Conservation (phyloP, 2,329 filamentous ascomycete species). For the Colletotrichum falcatum region DNA sequence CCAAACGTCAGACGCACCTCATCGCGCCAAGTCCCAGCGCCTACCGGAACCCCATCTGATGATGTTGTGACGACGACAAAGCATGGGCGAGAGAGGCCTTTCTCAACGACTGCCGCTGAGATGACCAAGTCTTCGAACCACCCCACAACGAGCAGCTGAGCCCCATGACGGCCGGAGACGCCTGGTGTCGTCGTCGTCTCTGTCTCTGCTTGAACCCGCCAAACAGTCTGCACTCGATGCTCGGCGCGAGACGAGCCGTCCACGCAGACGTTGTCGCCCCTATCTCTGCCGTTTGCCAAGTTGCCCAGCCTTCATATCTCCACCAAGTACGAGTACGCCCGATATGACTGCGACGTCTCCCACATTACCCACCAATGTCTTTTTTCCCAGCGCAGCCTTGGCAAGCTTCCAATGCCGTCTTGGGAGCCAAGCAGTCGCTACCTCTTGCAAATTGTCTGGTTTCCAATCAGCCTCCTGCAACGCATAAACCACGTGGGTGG, state of each 20-base stretch:
- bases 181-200: no score
- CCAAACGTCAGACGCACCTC: slow-evolving; percentile 24
- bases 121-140: neutral
- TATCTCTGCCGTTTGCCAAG: slow-evolving; percentile 24
- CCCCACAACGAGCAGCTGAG: neutral
- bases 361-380: slow-evolving; percentile 9
- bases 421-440: slow-evolving; percentile 30
- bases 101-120: neutral
- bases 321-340: slow-evolving; percentile 4
- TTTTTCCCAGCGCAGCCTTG: slow-evolving; percentile 11
- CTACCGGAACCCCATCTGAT: slow-evolving; percentile 25
- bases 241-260: no score
- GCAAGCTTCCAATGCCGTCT: slow-evolving; percentile 28
- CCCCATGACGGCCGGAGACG: no score
- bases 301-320: slow-evolving; percentile 26
- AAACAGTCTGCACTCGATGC: no score
- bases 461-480: slow-evolving; percentile 15
- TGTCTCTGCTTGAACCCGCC: no score
- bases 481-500: slow-evolving; percentile 20
- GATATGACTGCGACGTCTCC: slow-evolving; percentile 29
- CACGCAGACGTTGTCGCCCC: no score
- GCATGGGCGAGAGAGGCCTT: neutral
- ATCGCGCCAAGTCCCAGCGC: slow-evolving; percentile 30
- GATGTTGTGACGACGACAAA: neutral
- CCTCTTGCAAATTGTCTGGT: slow-evolving; percentile 3